Base-by-base conservation (phyloP, 352 stramenopile genomes). In the Phytophthora vignae region DNA sequence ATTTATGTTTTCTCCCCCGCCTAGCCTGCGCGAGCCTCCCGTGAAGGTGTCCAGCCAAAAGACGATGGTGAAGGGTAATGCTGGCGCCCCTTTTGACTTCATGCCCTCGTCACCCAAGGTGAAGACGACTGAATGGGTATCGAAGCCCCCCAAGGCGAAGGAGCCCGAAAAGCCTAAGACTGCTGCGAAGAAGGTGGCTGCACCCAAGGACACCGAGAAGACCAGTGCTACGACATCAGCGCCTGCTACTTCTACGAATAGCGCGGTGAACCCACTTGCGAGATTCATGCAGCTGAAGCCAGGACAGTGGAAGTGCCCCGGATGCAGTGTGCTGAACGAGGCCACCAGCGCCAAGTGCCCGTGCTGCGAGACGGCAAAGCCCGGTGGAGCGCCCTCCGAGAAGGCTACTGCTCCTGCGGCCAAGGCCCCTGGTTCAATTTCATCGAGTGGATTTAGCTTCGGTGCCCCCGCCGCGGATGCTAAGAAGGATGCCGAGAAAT, bases 251-350 rank as follows among this genome's bases (percentile, higher is more conserved):
- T 75, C 64, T 53, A 50, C 52, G 4, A 74, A 48, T 55, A 55
- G 64, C 44, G 70, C 44, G 53, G 61, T 73, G 33, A 91, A 92
- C 54, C 86, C 86, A 22, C 67, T 91, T 42, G 78, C 79, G 14
- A 86, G 77, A 57, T 95, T 95, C 25, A 80, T 90, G 74, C 77
- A 93, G 67, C 6, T 85, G 52, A 82, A 77, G 9, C 72, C 82
- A n/a, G 89, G 87, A 38, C 89, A 87, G 60, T 96, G 89, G 89
- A 94, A 90, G 55, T 96, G 89, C 29, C 83, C 89, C n/a, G 87
- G 74, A 49, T 96, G 89, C 67, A 77, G 82, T 36, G 89, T 96
- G 3, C 79, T 81, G 25, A 96, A 96, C 50, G 76, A 84, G 22
- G 62, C 65, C 5, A 81, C 76, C 2, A 76, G 82, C 49, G 54